Evolutionary conservation across 768 basidiomycete genomes (phyloP).

Genomic region (Pleurotus sapidus): DNA sequence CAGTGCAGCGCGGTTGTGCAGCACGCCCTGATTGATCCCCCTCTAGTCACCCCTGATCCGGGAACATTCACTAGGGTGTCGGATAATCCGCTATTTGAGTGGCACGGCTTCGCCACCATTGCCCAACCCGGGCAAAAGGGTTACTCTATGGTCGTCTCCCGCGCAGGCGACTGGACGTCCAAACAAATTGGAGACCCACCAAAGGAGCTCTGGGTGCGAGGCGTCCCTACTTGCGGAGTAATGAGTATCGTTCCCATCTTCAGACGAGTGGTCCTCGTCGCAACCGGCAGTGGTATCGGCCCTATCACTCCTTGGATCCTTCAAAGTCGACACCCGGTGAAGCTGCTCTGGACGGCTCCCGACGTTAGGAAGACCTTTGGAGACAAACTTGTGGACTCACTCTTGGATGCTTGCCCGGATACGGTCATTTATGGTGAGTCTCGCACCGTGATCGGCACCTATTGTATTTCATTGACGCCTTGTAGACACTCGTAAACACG

Average conservation of each 20-base stretch:
- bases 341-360: conserved; percentile 40
- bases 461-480: no score
- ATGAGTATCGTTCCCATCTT: conserved; percentile 47
- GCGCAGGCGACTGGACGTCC: conserved; percentile 56
- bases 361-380: conserved; percentile 39
- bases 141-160: conserved; percentile 52
- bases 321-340: conserved; percentile 30
- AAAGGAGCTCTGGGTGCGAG: conserved; percentile 51
- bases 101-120: conserved; percentile 49
- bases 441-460: background rate
- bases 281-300: conserved; percentile 53
- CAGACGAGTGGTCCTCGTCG: conserved; percentile 48
- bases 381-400: conserved; percentile 33
- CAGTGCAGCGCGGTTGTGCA: no score
- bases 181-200: conserved; percentile 47
- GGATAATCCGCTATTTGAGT: conserved; percentile 41
- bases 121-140: conserved; percentile 33
- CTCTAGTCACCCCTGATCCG: conserved; percentile 12
- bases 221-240: conserved; percentile 48
- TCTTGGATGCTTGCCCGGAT: conserved; percentile 34
- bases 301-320: conserved; percentile 38
- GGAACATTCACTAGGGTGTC: conserved; percentile 20
- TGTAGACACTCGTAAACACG: conserved; percentile 32
- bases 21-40: background rate
- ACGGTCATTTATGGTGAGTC: conserved; percentile 30